A percentile compares a stretch with the other conserved stretches of the same genome.
Conservation (phyloP, 148 eudicot genomes). For the Rhododendron mucronatum region DNA sequence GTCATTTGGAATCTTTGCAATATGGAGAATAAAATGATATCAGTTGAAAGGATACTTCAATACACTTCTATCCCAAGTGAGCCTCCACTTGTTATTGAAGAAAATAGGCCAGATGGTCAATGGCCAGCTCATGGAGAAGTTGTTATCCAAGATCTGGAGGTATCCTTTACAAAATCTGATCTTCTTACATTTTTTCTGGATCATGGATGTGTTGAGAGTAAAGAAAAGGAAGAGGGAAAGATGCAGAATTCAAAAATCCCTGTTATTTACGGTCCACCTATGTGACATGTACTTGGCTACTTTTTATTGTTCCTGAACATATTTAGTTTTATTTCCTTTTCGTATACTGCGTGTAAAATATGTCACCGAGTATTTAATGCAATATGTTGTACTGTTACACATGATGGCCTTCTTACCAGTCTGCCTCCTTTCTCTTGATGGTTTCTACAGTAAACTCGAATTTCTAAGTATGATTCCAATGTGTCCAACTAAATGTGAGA, state of each 20-base stretch:
- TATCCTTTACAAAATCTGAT: background rate
- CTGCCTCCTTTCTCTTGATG: no score
- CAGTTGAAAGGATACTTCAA: constrained; percentile 63
- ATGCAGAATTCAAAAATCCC: background rate
- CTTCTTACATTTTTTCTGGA: background rate
- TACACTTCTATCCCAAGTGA: constrained; percentile 45
- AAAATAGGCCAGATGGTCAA: constrained; percentile 30
- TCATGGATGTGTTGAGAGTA: background rate
- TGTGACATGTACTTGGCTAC: background rate
- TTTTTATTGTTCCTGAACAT: background rate
- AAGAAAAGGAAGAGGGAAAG: background rate
- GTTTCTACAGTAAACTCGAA: background rate
- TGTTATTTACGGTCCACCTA: background rate
- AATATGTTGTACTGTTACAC: background rate
- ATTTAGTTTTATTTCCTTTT: background rate
- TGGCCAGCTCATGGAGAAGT: constrained; percentile 58
- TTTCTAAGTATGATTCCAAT: background rate
- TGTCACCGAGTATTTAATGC: background rate
- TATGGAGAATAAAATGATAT: constrained; percentile 57
- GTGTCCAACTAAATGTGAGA: background rate
- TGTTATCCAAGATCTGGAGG: constrained; percentile 40
- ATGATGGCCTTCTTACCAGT: background rate
- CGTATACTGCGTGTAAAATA: background rate
- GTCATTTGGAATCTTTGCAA: constrained; percentile 39
- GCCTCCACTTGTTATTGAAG: constrained; percentile 50